Percentiles rank a stretch among this genome's conserved stretches.
Evolutionary conservation across 768 basidiomycete genomes (phyloP).

Genomic region (Rhodotorula graminis): DNA sequence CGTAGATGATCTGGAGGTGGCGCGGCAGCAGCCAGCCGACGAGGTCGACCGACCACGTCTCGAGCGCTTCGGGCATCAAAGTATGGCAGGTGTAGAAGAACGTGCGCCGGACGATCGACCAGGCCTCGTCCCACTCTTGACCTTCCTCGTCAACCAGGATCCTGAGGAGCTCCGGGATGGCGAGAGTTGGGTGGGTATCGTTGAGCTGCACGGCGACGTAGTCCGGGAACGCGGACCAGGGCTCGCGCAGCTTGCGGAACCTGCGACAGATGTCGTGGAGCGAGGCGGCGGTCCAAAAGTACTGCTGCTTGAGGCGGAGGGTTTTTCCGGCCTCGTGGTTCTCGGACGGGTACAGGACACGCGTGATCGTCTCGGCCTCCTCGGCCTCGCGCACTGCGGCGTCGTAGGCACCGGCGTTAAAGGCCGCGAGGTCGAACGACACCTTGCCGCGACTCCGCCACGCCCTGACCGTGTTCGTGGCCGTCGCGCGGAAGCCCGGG

Average conservation of each 20-base stretch:
- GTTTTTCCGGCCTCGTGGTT: constrained; percentile 49
- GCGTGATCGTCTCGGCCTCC: constrained; percentile 82
- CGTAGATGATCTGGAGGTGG: constrained; percentile 81
- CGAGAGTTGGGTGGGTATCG: constrained; percentile 57
- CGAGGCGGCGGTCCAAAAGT: constrained; percentile 56
- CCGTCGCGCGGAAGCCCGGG: constrained; percentile 70
- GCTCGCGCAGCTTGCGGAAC: constrained; percentile 73
- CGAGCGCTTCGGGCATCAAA: constrained; percentile 63
- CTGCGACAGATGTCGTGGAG: constrained; percentile 83
- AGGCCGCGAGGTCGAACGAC: constrained; percentile 87
- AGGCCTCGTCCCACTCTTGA: constrained; percentile 72
- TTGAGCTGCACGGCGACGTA: constrained; percentile 64
- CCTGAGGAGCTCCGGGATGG: constrained; percentile 91
- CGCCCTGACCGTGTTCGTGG: constrained; percentile 66
- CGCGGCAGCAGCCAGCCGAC: constrained; percentile 52
- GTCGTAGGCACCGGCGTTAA: constrained; percentile 96
- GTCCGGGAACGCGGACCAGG: constrained; percentile 74
- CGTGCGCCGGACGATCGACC: constrained; percentile 80
- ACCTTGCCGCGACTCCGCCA: constrained; percentile 69
- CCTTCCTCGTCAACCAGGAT: constrained; percentile 84
- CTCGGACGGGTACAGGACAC: constrained; percentile 94
- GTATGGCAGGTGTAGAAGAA: constrained; percentile 97
- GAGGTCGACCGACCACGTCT: constrained; percentile 85
- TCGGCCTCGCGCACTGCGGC: constrained; percentile 80
- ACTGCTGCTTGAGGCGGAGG: constrained; percentile 85